Evolutionary conservation across 2,329 filamentous ascomycete species (phyloP), one percentile per base, ranked within the genome.

Genomic region (Alternaria tenuissima): DNA sequence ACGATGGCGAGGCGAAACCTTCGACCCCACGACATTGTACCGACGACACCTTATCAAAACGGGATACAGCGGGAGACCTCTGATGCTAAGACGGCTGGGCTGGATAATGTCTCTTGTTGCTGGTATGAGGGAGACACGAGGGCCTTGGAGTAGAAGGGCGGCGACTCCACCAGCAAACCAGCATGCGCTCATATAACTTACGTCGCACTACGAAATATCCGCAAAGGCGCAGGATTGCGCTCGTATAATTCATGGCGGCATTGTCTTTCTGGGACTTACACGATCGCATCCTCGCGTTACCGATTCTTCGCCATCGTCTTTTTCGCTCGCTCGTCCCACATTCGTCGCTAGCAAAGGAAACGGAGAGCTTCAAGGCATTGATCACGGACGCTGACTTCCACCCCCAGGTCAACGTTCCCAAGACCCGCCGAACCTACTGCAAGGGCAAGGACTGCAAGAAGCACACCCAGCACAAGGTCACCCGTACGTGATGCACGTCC

Each of bases 381-480:
- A 26, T 38, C 51, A 54, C 48, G 60, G 58, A 44, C 43, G 64
- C 73, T 73, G 62, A 72, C 64, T 47, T 51, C 53, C 7, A 47
- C 32, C 38, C 47, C 53, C 74, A 94, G 94, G 93, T 97, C 88
- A 97, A 97, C 92, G 91, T 97, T 87, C 93, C 94, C 81, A 97
- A 97, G 88, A 97, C 93, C 83, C 90, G 93, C 82, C 91, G 93
- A 87, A 97, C 94, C 84, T 97, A 93, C 87, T 96, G 92, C 92
- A 96, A 96, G 88, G 91, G 91, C 87, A 94, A 91, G 88, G 89
- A 93, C 80, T 96, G 93, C 92, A 87, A 87, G 79, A 84, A 85
- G 82, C 70, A 72, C 68, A 72, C 70, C 68, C 70, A 72, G 70
- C 70, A 72, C 68, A 72, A 72, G 70, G 70, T 72, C 67, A 72